phyloP scores from a whole-genome alignment of 83 land plant genomes.

The Picea abies region DNA sequence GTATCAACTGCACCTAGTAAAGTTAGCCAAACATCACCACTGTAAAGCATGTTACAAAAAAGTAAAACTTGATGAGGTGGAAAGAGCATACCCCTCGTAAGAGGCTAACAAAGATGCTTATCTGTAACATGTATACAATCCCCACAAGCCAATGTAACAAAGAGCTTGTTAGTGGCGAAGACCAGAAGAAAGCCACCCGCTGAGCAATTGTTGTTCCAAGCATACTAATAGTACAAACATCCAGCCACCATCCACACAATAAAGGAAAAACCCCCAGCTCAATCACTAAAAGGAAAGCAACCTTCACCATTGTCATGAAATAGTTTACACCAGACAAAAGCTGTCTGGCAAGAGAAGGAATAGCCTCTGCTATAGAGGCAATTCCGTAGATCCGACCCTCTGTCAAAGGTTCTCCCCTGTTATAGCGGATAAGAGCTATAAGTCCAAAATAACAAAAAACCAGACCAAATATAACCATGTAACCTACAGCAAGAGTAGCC shows the following conservation, averaged over 20 bases:
- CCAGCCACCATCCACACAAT: constrained; percentile 99
- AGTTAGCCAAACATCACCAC: no score
- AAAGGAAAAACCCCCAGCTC: constrained; percentile 96
- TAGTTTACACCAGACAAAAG: constrained; percentile 78
- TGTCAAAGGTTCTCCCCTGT: constrained; percentile 79
- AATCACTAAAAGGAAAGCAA: constrained; percentile 88
- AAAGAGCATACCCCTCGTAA: constrained; percentile 76
- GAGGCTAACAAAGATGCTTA: constrained; percentile 94
- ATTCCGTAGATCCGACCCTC: constrained; percentile 78
- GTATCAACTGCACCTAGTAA: no score
- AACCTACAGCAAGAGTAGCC: constrained; percentile 91
- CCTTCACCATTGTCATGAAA: constrained; percentile 90
- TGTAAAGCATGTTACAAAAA: no score
- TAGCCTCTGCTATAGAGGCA: constrained; percentile 74
- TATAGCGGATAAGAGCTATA: constrained; percentile 75
- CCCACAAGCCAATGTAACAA: constrained; percentile 95
- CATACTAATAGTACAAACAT: constrained; percentile 93
- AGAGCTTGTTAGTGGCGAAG: constrained; percentile 86
- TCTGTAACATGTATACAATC: constrained; percentile 95
- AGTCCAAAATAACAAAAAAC: constrained; percentile 68
- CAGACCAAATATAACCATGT: constrained; percentile 65
- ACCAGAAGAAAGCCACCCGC: constrained; percentile 80
- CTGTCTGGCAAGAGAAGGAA: constrained; percentile 81
- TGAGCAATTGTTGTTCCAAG: constrained; percentile 72
- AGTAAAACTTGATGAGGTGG: no score